Conservation (phyloP, 2,329 filamentous ascomycete genomes). For the Cladosporium sp. region DNA sequence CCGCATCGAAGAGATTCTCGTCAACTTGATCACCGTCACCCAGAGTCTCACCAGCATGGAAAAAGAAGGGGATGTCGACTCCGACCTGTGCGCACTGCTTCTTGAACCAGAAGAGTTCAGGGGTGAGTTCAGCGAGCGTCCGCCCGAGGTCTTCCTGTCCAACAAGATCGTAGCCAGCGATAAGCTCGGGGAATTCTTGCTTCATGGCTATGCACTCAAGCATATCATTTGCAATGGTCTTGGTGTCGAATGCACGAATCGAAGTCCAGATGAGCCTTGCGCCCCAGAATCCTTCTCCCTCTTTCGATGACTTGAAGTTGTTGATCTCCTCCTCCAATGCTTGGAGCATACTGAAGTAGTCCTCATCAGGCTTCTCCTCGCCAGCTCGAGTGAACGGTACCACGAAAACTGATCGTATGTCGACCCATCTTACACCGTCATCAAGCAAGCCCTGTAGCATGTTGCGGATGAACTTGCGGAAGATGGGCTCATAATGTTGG, state of each 20-base stretch:
- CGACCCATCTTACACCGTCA: conserved; percentile 82
- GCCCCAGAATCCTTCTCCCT: conserved; percentile 78
- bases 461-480: conserved; percentile 67
- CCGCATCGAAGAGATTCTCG: conserved; percentile 81
- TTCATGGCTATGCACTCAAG: conserved; percentile 82
- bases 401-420: conserved; percentile 72
- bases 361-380: conserved; percentile 60
- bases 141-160: conserved; percentile 80
- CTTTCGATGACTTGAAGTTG: conserved; percentile 66
- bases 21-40: conserved; percentile 74
- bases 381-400: conserved; percentile 65
- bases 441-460: conserved; percentile 68
- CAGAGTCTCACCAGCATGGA: conserved; percentile 87
- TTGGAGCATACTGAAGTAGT: conserved; percentile 66
- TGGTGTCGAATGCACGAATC: conserved; percentile 60
- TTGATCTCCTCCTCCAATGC: conserved; percentile 74
- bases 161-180: conserved; percentile 85
- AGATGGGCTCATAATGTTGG: conserved; percentile 87
- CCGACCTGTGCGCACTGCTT: conserved; percentile 74
- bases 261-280: conserved; percentile 80
- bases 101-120: conserved; percentile 89
- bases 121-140: conserved; percentile 70
- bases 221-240: conserved; percentile 70
- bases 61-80: conserved; percentile 87
- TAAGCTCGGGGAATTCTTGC: conserved; percentile 68